A percentile compares a stretch with the other conserved stretches of the same genome.
These are phyloP conservation scores for Laguncularia racemosa DNA, from an alignment of 345 rosid genomes.

Conservation along the genomic window DNA sequence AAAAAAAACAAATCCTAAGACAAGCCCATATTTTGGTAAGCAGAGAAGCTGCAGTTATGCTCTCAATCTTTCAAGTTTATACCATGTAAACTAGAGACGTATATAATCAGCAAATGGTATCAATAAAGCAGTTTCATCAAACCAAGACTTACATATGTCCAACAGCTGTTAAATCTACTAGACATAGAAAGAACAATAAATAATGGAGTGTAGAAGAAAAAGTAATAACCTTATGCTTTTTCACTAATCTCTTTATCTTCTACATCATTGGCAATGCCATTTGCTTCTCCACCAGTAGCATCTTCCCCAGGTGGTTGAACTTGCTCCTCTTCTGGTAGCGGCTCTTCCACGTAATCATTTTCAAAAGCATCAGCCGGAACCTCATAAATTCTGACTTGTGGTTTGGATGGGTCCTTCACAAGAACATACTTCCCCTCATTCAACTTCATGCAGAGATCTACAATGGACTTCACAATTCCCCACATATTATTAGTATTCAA, in stretches of 20 bases:
- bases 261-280: slow-evolving; percentile 30
- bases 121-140: too few relatives aligned
- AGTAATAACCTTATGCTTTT: slow-evolving; percentile 31
- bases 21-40: too few relatives aligned
- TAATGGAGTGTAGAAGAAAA: too few relatives aligned
- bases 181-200: too few relatives aligned
- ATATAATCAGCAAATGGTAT: too few relatives aligned
- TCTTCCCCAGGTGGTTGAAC: slow-evolving; percentile 71
- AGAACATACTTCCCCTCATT: slow-evolving; percentile 91
- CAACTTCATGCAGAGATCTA: slow-evolving; percentile 87
- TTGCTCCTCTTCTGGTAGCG: slow-evolving; percentile 80
- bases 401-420: slow-evolving; percentile 90
- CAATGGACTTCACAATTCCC: slow-evolving; percentile 95
- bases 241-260: slow-evolving; percentile 45
- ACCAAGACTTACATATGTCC: too few relatives aligned
- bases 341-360: slow-evolving; percentile 95
- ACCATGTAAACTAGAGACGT: too few relatives aligned
- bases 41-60: too few relatives aligned
- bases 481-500: slow-evolving; percentile 85
- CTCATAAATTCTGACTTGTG: slow-evolving; percentile 89
- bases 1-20: too few relatives aligned
- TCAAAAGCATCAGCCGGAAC: slow-evolving; percentile 98
- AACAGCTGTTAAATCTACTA: too few relatives aligned
- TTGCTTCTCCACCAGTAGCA: slow-evolving; percentile 45
- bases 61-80: too few relatives aligned